Base-by-base conservation (phyloP, 2,329 filamentous ascomycete species). In the Chaetomium olivaceum region DNA sequence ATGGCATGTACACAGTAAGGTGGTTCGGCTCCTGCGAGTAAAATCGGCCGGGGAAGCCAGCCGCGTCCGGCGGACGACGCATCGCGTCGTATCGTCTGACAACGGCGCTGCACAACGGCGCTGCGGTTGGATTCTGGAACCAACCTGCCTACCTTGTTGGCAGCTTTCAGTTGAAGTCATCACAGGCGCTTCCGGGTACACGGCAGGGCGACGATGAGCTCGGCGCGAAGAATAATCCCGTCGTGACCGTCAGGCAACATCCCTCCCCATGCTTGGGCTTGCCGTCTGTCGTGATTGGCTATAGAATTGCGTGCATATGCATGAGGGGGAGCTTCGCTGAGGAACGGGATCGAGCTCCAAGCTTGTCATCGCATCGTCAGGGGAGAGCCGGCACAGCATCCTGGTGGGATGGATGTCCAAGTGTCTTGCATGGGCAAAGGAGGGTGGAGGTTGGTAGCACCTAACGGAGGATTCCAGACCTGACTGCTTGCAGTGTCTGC, bases 381-480 rank as follows among this genome's bases (percentile, higher is more conserved):
- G 16, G 16, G 39, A 43, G 39, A 43, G 16, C 39, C 7, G 39
- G 39, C 39, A 16, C 39, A 43, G 39, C 16, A 43, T 43, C 39
- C 39, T 43, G 39, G 39, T 43, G 39, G n/a, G 39, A 43, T n/a
- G 39, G 39, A 43, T 43, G 16, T 43, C 33, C 33, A 36, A 12
- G 33, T 36, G 33, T 36, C 9, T 11, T 43, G 39, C 16, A 43
- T 43, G 39, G 39, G 39, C 6, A 43, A 43, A 43, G 7, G 16
- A n/a, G 16, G 16, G 39, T 43, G 39, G 39, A 43, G 39, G 39
- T 43, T 43, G 39, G 33, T n/a, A 43, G 36, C 25, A 55, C 58
- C 23, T 27, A 19, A 23, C 43, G 51, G 50, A 61, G 64, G 61
- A 66, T 66, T 60, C 48, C 56, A 57, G 59, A 51, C 51, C 21